Conservation (phyloP, 768 basidiomycete genomes). For the Amyloporia xantha region DNA sequence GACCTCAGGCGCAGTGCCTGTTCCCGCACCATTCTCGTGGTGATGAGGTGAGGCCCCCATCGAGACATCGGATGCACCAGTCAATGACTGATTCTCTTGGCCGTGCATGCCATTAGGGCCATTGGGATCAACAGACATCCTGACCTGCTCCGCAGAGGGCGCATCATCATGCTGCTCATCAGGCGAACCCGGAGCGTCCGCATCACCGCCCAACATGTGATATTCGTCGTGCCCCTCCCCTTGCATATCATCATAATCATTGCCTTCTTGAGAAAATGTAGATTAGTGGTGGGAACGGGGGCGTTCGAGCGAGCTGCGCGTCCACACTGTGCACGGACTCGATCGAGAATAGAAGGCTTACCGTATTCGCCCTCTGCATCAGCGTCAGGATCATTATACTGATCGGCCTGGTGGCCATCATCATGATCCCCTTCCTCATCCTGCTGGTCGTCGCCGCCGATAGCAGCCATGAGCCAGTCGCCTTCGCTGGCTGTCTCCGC, state of each 20-base stretch:
- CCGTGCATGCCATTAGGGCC: conserved; percentile 7
- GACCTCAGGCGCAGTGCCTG: background rate
- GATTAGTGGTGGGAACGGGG: conserved; percentile 55
- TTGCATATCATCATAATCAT: conserved; percentile 33
- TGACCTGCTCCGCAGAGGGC: conserved; percentile 3
- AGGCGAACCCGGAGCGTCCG: conserved; percentile 15
- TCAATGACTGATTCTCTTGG: conserved; percentile 10
- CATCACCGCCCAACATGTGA: conserved; percentile 16
- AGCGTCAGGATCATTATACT: conserved; percentile 18
- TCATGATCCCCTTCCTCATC: conserved; percentile 22
- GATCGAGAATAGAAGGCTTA: conserved; percentile 22
- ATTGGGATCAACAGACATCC: background rate
- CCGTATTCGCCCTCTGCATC: conserved; percentile 26
- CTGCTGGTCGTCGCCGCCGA: conserved; percentile 64
- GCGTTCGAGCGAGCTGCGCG: conserved; percentile 23
- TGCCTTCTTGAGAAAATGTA: conserved; percentile 41
- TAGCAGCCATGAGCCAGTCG: conserved; percentile 89
- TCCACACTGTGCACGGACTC: conserved; percentile 23
- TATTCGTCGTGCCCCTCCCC: conserved; percentile 17
- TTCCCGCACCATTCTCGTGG: conserved; percentile 3
- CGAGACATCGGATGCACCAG: conserved; percentile 9
- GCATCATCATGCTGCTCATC: conserved; percentile 16
- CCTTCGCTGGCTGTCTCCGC: conserved; percentile 59
- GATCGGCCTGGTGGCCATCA: conserved; percentile 15
- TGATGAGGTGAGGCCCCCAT: conserved; percentile 9